Conservation (phyloP, 495 filamentous ascomycete species). For the Cladorrhinum samala region DNA sequence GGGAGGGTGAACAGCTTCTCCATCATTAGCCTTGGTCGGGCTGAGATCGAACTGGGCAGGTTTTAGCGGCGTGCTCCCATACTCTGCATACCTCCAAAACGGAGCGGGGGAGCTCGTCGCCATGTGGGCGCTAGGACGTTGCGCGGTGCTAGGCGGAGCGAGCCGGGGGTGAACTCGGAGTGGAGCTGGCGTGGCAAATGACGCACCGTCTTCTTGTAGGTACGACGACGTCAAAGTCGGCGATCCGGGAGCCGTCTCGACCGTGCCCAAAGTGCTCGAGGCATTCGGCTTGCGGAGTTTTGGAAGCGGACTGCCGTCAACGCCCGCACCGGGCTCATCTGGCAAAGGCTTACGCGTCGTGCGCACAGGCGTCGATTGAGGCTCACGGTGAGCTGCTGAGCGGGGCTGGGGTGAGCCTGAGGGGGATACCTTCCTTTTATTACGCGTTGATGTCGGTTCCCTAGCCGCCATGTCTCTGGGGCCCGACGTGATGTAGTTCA, state of each 20-base stretch:
- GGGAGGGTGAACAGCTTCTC: slow-evolving; percentile 37
- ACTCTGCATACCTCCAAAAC: slow-evolving; percentile 84
- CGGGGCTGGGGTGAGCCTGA: slow-evolving; percentile 42
- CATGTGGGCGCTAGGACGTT: slow-evolving; percentile 90
- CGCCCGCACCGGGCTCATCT: slow-evolving; percentile 31
- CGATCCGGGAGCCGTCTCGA: slow-evolving; percentile 55
- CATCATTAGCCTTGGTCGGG: slow-evolving; percentile 42
- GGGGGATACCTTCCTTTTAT: slow-evolving; percentile 49
- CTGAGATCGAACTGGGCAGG: slow-evolving; percentile 52
- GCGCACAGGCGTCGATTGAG: slow-evolving; percentile 55
- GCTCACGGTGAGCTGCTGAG: slow-evolving; percentile 36
- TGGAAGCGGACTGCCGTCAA: slow-evolving; percentile 52
- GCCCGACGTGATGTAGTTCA: slow-evolving; percentile 44
- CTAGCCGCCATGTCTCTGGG: slow-evolving; percentile 41
- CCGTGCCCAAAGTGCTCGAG: slow-evolving; percentile 48
- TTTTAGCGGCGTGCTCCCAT: slow-evolving; percentile 71
- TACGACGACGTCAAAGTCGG: slow-evolving; percentile 65
- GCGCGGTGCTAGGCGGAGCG: slow-evolving; percentile 81
- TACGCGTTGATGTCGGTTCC: slow-evolving; percentile 35
- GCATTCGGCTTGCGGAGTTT: slow-evolving; percentile 40
- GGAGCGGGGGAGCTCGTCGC: slow-evolving; percentile 92
- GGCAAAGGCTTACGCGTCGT: slow-evolving; percentile 48
- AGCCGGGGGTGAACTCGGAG: slow-evolving; percentile 75
- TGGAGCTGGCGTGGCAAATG: slow-evolving; percentile 79
- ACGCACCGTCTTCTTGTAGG: slow-evolving; percentile 45